Base-by-base conservation (phyloP, 1,284 basidiomycete species). In the Sanghuangporus sanghuang region DNA sequence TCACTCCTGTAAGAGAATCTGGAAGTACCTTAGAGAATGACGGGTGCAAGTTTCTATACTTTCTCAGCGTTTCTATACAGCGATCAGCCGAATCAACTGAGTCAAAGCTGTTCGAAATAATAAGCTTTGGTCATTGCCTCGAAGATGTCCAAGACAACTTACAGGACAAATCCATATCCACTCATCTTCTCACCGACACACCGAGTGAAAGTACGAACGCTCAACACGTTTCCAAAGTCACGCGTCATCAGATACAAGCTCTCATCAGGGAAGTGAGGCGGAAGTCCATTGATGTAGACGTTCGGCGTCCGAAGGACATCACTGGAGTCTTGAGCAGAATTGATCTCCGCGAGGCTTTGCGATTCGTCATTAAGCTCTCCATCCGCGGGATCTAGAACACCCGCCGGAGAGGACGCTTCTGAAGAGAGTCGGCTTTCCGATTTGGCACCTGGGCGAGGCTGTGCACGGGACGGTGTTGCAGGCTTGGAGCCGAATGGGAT, bases 221-320 rank as follows among this genome's bases (percentile, higher is more conserved):
- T 73, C 27, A 70, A 61, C 16, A 74, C 70, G 32, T 68, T 64
- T 12, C 73, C 73, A 62, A 73, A 74, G 40, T 68, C 65, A 32
- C 61, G 61, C n/a, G 64, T 67, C 58, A 69, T 67, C 44, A 73
- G 73, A 56, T 75, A 74, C 57, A 81, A 70, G 52, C 79, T 73
- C 39, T 79, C 78, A 59, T 79, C 79, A 0, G 79, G 77, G 67
- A 78, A 81, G 67, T 79, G 78, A 40, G 79, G 78, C 38, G 79
- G 79, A 23, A 81, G 74, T 23, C 79, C 79, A 63, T 81, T 81
- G 70, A 81, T 80, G 68, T 81, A 81, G 18, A 81, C 79, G 67
- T 81, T 81, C n/a, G 77, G 77, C 16, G 65, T 66, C 9, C 64
- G 55, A 44, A 49, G 21, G 35, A 36, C 39, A 18, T 46, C 57